Evolutionary conservation across 176 grass and related monocot species (phyloP), one percentile per base, ranked within the genome.

Genomic region (Areca catechu): DNA sequence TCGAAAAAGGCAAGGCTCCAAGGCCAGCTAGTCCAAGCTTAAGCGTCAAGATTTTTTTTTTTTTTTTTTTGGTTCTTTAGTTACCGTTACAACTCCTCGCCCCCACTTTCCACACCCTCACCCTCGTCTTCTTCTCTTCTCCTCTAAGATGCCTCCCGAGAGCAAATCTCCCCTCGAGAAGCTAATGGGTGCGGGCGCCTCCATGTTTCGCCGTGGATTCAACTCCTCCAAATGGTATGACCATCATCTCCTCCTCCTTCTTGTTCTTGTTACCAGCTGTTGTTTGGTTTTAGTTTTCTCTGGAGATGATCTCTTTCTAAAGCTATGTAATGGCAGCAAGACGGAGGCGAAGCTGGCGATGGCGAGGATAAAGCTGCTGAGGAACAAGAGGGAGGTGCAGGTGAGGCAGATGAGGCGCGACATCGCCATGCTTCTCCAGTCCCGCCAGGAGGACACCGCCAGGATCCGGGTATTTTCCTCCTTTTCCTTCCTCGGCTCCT

Each of bases 311-410:
- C 34, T 12, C 34, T 37, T 12, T 37, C 34, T 37, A 37, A 34
- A 10, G 15, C 1, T 16, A 28, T 53, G 50, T 1, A 34, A 51
- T 59, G 18, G 77, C 75, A 95, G 89, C 69, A 95, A 95, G 76
- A 81, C 89, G 66, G 89, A 95, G 82, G 89, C 89, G 57, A 62
- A 86, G 57, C 88, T 89, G 89, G 89, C 81, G 24, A 71, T 78
- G 49, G 89, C 89, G 50, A 67, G 89, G 81, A 95, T 95, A 67
- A 89, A 95, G 76, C 78, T 95, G 63, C 78, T 95, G 55, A 72
- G 75, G 72, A 82, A 95, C 66, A 74, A 83, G 43, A 76, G 89
- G 21, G 81, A 85, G 60, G 78, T 77, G 77, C 85, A 85, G 80
- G 79, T 95, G 61, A 75, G 77, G 25, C 82, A 85, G 78, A 95